Evolutionary conservation across 257 asterid species (phyloP).

Genomic region (Anisodus acutangulus): DNA sequence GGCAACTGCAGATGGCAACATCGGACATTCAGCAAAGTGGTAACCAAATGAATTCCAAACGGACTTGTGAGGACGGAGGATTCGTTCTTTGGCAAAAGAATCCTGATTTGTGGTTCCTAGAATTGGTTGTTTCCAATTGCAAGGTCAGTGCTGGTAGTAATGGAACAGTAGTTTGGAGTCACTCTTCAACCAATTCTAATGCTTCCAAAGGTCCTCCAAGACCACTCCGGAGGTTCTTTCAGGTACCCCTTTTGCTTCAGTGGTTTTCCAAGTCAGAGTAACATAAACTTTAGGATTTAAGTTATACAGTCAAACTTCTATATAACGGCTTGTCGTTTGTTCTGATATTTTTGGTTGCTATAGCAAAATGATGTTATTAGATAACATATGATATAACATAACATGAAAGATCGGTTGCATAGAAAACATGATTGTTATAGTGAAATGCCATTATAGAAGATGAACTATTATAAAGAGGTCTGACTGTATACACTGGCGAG

Average conservation of each 20-base stretch:
- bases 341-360: too few relatives aligned
- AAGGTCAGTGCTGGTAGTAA: constrained; percentile 87
- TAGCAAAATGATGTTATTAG: too few relatives aligned
- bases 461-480: too few relatives aligned
- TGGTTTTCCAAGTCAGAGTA: not conserved
- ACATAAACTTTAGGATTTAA: not conserved
- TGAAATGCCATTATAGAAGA: too few relatives aligned
- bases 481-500: not conserved
- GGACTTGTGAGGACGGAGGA: constrained; percentile 69
- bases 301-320: too few relatives aligned
- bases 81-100: constrained; percentile 93
- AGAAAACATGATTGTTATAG: too few relatives aligned
- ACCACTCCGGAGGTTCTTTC: constrained; percentile 84
- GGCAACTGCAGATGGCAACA: constrained; percentile 76
- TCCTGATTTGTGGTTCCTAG: constrained; percentile 91
- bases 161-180: constrained; percentile 84
- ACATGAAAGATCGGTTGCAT: too few relatives aligned
- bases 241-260: constrained; percentile 51
- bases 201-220: constrained; percentile 82
- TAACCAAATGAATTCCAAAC: constrained; percentile 28
- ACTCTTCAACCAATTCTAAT: constrained; percentile 59
- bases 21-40: constrained; percentile 45
- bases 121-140: constrained; percentile 71
- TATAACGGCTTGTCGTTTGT: too few relatives aligned
- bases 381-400: too few relatives aligned